Evolutionary conservation across 495 filamentous ascomycete species (phyloP).

Genomic region (Xylaria nigripes): DNA sequence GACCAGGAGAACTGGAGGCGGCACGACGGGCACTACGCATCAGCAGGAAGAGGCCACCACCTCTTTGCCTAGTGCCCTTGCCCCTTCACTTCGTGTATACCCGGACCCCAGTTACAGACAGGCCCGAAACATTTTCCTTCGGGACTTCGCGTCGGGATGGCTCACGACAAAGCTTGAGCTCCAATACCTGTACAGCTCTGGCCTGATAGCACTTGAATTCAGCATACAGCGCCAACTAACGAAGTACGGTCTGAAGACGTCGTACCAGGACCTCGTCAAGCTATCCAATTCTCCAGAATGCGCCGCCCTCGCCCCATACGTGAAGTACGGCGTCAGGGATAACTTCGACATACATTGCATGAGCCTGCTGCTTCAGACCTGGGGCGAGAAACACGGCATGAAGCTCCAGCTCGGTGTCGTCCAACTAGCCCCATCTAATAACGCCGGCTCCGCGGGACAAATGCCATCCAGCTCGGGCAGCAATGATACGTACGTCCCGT

Average conservation of each 20-base stretch:
- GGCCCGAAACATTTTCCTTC: background rate
- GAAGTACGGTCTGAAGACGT: background rate
- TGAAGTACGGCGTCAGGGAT: background rate
- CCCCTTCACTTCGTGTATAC: background rate
- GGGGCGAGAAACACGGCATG: background rate
- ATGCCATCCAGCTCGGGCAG: background rate
- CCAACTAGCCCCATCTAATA: background rate
- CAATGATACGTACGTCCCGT: background rate
- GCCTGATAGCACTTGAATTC: background rate
- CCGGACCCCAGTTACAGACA: background rate
- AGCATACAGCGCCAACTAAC: background rate
- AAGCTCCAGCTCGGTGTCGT: slow-evolving; percentile 9
- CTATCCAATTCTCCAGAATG: background rate
- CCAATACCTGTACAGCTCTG: background rate
- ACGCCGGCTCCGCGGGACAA: background rate
- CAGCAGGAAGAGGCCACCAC: no score
- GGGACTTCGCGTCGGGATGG: background rate
- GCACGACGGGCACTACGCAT: background rate
- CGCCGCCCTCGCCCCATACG: background rate
- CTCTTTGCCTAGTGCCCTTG: no score
- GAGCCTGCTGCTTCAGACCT: background rate
- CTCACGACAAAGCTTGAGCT: background rate
- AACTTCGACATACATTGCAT: background rate
- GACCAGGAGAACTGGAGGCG: background rate
- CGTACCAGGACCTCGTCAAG: background rate